These are phyloP conservation scores for Vanderwaltozyma tropicalis DNA, from an alignment of 805 yeast species.

Conservation along the genomic window DNA sequence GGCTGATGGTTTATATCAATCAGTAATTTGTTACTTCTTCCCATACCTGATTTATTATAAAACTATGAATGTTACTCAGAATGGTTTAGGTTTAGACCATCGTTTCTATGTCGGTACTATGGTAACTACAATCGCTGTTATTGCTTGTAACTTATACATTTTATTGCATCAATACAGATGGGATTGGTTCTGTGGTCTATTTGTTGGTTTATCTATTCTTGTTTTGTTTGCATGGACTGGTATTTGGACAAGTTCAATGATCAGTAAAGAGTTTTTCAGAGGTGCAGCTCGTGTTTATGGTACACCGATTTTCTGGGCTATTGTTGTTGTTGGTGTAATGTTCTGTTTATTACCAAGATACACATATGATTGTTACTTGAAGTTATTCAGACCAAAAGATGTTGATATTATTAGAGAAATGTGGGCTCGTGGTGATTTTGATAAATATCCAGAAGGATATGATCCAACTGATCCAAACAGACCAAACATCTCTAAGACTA, in stretches of 20 bases:
- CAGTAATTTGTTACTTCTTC: conserved; percentile 61
- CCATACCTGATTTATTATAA: conserved; percentile 48
- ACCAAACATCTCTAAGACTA: conserved; percentile 28
- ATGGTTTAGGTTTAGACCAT: conserved; percentile 56
- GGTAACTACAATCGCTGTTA: conserved; percentile 57
- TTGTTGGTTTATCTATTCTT: conserved; percentile 47
- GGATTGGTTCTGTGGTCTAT: conserved; percentile 64
- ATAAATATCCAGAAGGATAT: conserved; percentile 52
- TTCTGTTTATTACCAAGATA: conserved; percentile 63
- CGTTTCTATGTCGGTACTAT: conserved; percentile 64
- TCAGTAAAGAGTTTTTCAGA: conserved; percentile 54
- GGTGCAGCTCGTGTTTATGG: conserved; percentile 61
- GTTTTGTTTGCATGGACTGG: conserved; percentile 72
- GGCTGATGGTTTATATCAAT: conserved; percentile 74
- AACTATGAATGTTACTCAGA: conserved; percentile 36
- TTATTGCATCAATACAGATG: conserved; percentile 62
- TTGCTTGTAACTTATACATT: conserved; percentile 57
- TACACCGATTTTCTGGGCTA: conserved; percentile 54
- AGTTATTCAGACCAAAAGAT: conserved; percentile 52
- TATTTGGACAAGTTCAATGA: conserved; percentile 53
- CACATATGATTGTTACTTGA: conserved; percentile 43
- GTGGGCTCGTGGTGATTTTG: conserved; percentile 54
- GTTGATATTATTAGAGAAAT: conserved; percentile 67
- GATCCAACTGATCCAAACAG: conserved; percentile 79
- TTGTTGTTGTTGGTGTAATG: conserved; percentile 49